phyloP scores from a whole-genome alignment of 129 eudicot genomes.

The sunflower (Helianthus annuus) region DNA sequence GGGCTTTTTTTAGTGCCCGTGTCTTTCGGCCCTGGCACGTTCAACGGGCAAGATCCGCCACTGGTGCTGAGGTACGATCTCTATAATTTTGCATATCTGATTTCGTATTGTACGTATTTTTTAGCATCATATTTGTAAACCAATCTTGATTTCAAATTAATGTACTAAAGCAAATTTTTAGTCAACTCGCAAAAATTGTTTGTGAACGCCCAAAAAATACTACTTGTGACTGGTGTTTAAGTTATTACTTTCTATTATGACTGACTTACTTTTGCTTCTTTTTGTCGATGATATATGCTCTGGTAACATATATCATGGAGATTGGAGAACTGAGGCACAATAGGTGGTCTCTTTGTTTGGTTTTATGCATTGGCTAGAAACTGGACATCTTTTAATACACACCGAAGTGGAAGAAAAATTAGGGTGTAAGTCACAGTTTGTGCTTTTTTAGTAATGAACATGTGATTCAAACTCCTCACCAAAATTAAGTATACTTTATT shows the following conservation, averaged over 20 bases:
- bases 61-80: too few species aligned
- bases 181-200: slow-evolving; percentile 63
- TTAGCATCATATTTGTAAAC: too few species aligned
- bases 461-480: too few species aligned
- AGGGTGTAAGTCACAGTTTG: slow-evolving; percentile 53
- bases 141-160: neutral
- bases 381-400: slow-evolving; percentile 76
- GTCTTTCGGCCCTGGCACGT: too few species aligned
- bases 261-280: neutral
- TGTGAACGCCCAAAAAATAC: slow-evolving; percentile 82
- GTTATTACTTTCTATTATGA: neutral
- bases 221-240: too few species aligned
- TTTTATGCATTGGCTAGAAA: slow-evolving; percentile 86
- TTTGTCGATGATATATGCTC: slow-evolving; percentile 1
- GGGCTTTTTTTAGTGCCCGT: too few species aligned
- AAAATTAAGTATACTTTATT: too few species aligned
- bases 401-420: slow-evolving; percentile 75
- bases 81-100: too few species aligned
- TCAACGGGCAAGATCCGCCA: too few species aligned
- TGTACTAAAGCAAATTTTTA: slow-evolving; percentile 54
- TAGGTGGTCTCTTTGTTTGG: slow-evolving; percentile 73
- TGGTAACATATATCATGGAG: slow-evolving; percentile 74
- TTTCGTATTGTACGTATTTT: too few species aligned
- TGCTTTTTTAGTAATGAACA: neutral
- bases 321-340: slow-evolving; percentile 92